Conservation (phyloP, 495 filamentous ascomycete genomes). For the Aspergillus campestris region DNA sequence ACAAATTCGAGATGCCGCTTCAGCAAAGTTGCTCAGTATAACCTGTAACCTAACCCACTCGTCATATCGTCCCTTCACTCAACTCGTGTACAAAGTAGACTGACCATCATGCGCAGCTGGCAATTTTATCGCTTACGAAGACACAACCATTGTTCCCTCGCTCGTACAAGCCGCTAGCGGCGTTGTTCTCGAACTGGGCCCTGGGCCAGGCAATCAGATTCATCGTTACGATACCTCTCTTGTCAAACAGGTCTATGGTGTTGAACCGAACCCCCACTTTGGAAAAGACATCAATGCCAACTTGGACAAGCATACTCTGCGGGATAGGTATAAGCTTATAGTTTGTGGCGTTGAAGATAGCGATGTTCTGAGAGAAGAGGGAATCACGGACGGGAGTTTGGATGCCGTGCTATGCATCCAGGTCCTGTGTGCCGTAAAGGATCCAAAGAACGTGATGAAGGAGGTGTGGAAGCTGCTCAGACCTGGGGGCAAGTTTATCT, state of each 20-base stretch:
- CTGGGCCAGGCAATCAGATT: slow-evolving; percentile 40
- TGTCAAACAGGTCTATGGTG: slow-evolving; percentile 31
- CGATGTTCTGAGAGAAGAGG: slow-evolving; percentile 21
- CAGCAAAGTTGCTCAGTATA: slow-evolving; percentile 13
- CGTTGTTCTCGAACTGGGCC: slow-evolving; percentile 40
- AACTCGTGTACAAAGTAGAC: not conserved
- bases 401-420: slow-evolving; percentile 22
- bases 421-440: slow-evolving; percentile 21
- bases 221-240: slow-evolving; percentile 25
- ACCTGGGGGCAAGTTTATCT: slow-evolving; percentile 31
- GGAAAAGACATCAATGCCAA: slow-evolving; percentile 13
- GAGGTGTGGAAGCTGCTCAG: slow-evolving; percentile 22
- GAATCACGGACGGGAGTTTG: slow-evolving; percentile 30
- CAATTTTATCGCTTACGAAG: slow-evolving; percentile 29
- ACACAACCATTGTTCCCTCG: slow-evolving; percentile 32
- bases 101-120: slow-evolving; percentile 8
- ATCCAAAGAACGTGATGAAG: slow-evolving; percentile 15
- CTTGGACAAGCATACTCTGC: slow-evolving; percentile 16
- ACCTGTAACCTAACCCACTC: slow-evolving; percentile 9
- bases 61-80: not conserved
- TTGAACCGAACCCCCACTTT: slow-evolving; percentile 35
- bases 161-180: slow-evolving; percentile 31
- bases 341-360: slow-evolving; percentile 29
- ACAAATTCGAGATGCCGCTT: slow-evolving; percentile 14
- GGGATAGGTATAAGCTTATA: slow-evolving; percentile 32